These are phyloP conservation scores for Parafenestella ontariensis DNA, from an alignment of 2,329 filamentous ascomycete genomes.

Conservation along the genomic window DNA sequence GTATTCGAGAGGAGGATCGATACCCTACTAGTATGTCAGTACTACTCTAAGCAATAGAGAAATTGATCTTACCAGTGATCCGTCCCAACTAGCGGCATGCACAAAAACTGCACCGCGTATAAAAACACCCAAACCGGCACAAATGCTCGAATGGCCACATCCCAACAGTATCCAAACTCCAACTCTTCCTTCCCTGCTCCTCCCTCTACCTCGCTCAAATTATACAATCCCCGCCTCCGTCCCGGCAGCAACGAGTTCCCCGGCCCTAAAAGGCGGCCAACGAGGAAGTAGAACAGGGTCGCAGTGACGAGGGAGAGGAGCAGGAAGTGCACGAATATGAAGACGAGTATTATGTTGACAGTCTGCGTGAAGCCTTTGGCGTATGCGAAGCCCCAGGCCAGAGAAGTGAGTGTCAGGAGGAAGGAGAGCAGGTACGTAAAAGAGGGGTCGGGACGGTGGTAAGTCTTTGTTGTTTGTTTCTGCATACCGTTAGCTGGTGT, in stretches of 20 bases:
- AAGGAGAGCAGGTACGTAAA: conserved; percentile 74
- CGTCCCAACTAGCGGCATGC: conserved; percentile 66
- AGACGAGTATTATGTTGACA: conserved; percentile 55
- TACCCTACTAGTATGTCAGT: conserved; percentile 45
- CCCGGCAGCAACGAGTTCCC: conserved; percentile 60
- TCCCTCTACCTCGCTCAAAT: conserved; percentile 56
- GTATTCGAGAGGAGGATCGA: conserved; percentile 69
- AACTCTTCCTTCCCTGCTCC: conserved; percentile 60
- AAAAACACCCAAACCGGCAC: conserved; percentile 72
- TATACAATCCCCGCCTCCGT: conserved; percentile 64
- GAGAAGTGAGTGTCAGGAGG: conserved; percentile 62
- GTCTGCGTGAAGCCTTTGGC: conserved; percentile 53
- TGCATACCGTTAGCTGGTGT: conserved; percentile 29
- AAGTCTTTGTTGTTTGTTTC: conserved; percentile 71
- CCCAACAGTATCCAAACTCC: conserved; percentile 76
- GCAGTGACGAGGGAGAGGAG: conserved; percentile 65
- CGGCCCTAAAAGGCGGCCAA: conserved; percentile 67
- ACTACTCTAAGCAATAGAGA: not conserved
- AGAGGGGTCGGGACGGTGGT: conserved; percentile 72
- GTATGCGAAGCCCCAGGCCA: conserved; percentile 67
- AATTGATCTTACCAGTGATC: conserved; percentile 56
- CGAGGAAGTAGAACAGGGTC: conserved; percentile 68
- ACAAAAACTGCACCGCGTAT: conserved; percentile 71
- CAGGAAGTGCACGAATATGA: conserved; percentile 67
- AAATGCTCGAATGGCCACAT: conserved; percentile 72